Conservation (phyloP, 768 basidiomycete genomes). For the Podaxis carcinomalis region DNA sequence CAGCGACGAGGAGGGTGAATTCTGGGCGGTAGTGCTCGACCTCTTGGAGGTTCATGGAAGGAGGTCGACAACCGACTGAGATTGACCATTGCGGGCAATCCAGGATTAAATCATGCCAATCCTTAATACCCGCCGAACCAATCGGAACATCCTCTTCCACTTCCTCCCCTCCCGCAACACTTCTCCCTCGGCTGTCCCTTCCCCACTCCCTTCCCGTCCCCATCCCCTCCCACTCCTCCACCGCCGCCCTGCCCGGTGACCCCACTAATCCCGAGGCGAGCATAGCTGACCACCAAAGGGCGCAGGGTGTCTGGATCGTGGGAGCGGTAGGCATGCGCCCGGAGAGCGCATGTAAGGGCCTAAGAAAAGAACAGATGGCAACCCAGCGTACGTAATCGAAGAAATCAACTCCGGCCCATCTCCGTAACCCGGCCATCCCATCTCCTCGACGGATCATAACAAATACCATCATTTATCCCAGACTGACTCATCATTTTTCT, state of each 20-base stretch:
- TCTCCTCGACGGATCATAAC: constrained; percentile 1
- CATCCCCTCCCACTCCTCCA: background rate
- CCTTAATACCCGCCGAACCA: constrained; percentile 59
- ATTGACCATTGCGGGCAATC: constrained; percentile 64
- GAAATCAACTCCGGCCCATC: constrained; percentile 14
- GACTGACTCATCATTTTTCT: background rate
- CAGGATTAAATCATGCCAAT: constrained; percentile 46
- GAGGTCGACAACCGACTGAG: constrained; percentile 47
- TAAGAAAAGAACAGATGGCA: constrained; percentile 46
- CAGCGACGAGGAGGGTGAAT: constrained; percentile 76
- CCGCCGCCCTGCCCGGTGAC: background rate
- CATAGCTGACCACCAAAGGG: background rate
- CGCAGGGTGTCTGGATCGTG: constrained; percentile 39
- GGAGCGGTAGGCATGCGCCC: constrained; percentile 47
- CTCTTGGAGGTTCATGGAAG: constrained; percentile 56
- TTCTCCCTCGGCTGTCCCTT: background rate
- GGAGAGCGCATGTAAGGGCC: constrained; percentile 39
- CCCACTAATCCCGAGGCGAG: background rate
- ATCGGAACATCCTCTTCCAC: constrained; percentile 52
- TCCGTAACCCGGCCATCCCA: constrained; percentile 12
- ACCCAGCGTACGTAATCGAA: constrained; percentile 44
- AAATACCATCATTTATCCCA: background rate
- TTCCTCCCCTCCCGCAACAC: constrained; percentile 14
- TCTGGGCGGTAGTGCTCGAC: constrained; percentile 40
- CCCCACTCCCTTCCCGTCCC: background rate